Percentiles rank a stretch among this genome's conserved stretches.
Conservation (phyloP, 2,329 filamentous ascomycete genomes). For the Grosmannia huntii region DNA sequence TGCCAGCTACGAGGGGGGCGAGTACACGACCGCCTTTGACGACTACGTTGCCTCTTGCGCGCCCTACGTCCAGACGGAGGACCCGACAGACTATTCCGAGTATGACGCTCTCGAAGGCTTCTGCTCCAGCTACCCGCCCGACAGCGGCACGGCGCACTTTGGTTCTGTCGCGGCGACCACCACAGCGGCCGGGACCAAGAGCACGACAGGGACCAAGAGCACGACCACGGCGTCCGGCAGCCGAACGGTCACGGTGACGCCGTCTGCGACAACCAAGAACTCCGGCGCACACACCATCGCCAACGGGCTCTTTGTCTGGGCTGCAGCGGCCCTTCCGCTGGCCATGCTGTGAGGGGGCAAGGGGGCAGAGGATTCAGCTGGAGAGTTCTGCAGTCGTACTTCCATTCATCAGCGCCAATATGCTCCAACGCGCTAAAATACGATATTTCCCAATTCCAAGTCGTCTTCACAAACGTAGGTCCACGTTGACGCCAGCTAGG, state of each 20-base stretch:
- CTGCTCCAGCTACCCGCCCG: slow-evolving; percentile 8
- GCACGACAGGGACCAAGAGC: not conserved
- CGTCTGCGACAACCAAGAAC: not conserved
- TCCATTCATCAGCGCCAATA: too few relatives aligned
- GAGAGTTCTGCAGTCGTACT: not conserved
- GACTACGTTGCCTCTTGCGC: slow-evolving; percentile 14
- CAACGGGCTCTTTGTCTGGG: slow-evolving; percentile 3
- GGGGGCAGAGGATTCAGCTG: not conserved
- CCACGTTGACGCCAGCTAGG: slow-evolving; percentile 64
- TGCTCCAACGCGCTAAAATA: not conserved
- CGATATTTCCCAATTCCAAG: not conserved
- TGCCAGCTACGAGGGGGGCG: slow-evolving; percentile 10
- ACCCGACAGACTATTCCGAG: slow-evolving; percentile 10
- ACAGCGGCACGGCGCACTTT: not conserved
- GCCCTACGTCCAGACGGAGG: slow-evolving; percentile 11
- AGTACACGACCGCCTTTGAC: slow-evolving; percentile 15
- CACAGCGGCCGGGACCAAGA: not conserved
- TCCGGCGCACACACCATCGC: not conserved
- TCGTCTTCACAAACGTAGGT: slow-evolving; percentile 30
- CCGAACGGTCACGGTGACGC: not conserved
- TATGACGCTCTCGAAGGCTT: slow-evolving; percentile 8
- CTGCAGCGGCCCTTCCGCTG: slow-evolving; percentile 5
- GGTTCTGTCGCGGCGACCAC: not conserved
- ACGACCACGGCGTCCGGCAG: not conserved
- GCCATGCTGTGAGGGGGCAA: not conserved